phyloP scores from a whole-genome alignment of 73 alveolate species.

The Breviolum minutum region DNA sequence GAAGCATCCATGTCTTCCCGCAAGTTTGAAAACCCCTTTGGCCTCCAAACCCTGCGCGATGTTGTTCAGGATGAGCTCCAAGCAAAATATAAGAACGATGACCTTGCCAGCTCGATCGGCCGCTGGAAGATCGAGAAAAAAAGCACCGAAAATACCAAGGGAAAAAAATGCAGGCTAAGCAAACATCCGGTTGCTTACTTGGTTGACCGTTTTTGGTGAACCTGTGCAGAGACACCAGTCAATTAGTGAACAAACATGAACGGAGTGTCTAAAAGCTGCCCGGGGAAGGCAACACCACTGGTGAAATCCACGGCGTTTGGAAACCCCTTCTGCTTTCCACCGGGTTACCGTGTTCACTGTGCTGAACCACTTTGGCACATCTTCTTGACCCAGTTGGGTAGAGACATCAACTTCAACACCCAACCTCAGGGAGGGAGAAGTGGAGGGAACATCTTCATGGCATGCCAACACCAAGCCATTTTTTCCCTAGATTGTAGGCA shows the following conservation, averaged over 20 bases:
- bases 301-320: background rate
- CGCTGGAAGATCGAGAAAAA: no score
- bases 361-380: conserved; percentile 70
- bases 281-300: no score
- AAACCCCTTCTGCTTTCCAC: background rate
- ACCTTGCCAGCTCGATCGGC: background rate
- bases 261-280: no score
- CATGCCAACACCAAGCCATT: background rate
- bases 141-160: no score
- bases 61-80: background rate
- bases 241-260: no score
- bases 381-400: conserved; percentile 37
- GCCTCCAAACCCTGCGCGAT: conserved; percentile 42
- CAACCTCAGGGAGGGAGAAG: background rate
- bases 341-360: conserved; percentile 1
- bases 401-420: conserved; percentile 86
- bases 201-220: background rate
- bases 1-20: background rate
- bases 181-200: no score
- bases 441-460: background rate
- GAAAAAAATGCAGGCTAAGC: no score
- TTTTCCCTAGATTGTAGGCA: no score
- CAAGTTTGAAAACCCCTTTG: background rate
- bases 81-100: background rate
- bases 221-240: background rate